Evolutionary conservation across 1,139 yeast species (phyloP).

Genomic region (Hansenula lynferdii): DNA sequence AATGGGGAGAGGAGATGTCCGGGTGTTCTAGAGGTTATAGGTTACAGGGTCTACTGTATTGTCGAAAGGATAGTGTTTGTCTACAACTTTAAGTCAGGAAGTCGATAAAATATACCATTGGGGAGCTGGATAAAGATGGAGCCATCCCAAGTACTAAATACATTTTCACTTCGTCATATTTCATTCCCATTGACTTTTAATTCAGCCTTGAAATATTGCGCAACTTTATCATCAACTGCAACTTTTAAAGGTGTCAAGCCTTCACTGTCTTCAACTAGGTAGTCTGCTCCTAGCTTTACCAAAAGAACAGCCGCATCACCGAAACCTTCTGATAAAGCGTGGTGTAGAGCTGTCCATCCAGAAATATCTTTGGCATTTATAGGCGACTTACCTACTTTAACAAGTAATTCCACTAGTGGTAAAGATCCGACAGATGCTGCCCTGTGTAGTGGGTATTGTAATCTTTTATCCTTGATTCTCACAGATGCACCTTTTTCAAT

Average conservation of each 20-base stretch:
- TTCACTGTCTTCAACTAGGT: conserved; percentile 40
- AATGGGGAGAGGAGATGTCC: too few relatives aligned
- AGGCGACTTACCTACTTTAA: conserved; percentile 53
- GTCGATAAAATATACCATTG: too few relatives aligned
- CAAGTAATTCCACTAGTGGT: conserved; percentile 45
- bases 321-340: conserved; percentile 89
- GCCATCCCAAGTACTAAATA: too few relatives aligned
- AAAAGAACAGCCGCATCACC: conserved; percentile 68
- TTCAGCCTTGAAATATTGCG: conserved; percentile 30
- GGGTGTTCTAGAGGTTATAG: too few relatives aligned
- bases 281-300: conserved; percentile 64
- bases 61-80: too few relatives aligned
- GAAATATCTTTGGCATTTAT: conserved; percentile 62
- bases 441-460: conserved; percentile 68
- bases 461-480: conserved; percentile 60
- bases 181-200: conserved; percentile 9
- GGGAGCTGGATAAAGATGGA: too few relatives aligned
- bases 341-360: conserved; percentile 89
- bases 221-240: conserved; percentile 57
- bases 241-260: conserved; percentile 59
- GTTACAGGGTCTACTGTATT: too few relatives aligned
- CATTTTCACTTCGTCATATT: too few relatives aligned
- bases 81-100: too few relatives aligned
- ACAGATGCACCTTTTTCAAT: conserved; percentile 52
- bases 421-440: conserved; percentile 79